phyloP scores from a whole-genome alignment of 345 rosid genomes.

The Pistacia integerrima region DNA sequence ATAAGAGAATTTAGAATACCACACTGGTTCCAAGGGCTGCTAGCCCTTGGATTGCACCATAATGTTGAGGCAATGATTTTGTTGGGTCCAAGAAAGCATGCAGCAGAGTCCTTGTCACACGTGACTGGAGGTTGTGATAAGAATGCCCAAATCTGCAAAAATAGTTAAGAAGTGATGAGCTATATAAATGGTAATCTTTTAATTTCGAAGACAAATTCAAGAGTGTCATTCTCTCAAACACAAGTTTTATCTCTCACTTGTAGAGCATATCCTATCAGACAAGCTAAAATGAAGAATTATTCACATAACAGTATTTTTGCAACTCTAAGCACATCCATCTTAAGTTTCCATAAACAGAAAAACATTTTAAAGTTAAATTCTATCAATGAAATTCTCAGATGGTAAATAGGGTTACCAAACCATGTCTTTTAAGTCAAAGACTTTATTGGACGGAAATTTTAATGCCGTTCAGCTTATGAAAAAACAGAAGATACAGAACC shows the following conservation, averaged over 20 bases:
- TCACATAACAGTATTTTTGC: not conserved
- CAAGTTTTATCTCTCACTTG: not conserved
- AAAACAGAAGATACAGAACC: not conserved
- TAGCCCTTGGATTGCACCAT: conserved; percentile 89
- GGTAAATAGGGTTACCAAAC: not conserved
- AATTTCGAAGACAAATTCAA: conserved; percentile 13
- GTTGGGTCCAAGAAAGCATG: conserved; percentile 89
- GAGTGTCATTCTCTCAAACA: conserved; percentile 4
- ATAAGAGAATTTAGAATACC: conserved; percentile 46
- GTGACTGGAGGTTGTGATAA: conserved; percentile 78
- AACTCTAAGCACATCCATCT: not conserved
- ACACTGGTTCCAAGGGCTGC: conserved; percentile 76
- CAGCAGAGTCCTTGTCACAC: conserved; percentile 77
- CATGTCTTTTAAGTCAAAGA: not conserved
- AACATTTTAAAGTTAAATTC: not conserved
- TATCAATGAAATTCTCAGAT: not conserved
- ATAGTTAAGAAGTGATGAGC: conserved; percentile 14
- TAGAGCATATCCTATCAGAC: conserved; percentile 2
- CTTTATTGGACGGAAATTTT: not conserved
- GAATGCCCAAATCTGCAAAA: conserved; percentile 79
- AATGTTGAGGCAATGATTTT: conserved; percentile 80
- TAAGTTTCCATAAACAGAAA: not conserved
- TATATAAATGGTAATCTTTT: not conserved
- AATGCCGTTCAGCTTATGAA: not conserved
- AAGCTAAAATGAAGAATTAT: not conserved